phyloP scores from a whole-genome alignment of 164 flowering plant genomes.

The Umbilicus rupestris region DNA sequence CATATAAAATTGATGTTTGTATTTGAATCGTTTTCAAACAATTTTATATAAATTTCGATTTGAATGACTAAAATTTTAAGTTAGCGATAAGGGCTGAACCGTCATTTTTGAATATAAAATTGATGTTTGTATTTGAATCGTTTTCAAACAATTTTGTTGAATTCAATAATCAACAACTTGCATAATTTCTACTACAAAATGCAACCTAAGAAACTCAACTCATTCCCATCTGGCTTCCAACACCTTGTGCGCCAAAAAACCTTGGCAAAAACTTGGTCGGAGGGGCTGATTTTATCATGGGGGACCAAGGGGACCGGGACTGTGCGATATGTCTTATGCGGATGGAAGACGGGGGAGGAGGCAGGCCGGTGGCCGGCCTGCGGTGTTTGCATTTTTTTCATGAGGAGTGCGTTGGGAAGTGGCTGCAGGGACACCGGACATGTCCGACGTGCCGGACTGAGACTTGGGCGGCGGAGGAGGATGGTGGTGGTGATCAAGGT shows the following conservation, averaged over 20 bases:
- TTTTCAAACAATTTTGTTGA: neutral
- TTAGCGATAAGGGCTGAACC: too few relatives aligned
- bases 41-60: too few relatives aligned
- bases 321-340: neutral
- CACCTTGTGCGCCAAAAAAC: neutral
- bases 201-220: neutral
- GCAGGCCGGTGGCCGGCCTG: neutral
- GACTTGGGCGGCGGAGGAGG: neutral
- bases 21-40: too few relatives aligned
- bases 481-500: neutral
- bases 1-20: too few relatives aligned
- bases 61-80: too few relatives aligned
- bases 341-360: neutral
- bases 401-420: neutral
- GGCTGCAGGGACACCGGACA: neutral
- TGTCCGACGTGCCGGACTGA: neutral
- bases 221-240: neutral
- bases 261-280: too few relatives aligned
- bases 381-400: neutral
- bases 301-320: neutral
- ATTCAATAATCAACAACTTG: conserved; percentile 1
- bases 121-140: neutral
- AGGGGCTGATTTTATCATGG: too few relatives aligned
- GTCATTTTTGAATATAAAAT: too few relatives aligned
- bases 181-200: neutral